These are phyloP conservation scores for Aspergillus affinis DNA, from an alignment of 495 filamentous ascomycete species.

Conservation along the genomic window DNA sequence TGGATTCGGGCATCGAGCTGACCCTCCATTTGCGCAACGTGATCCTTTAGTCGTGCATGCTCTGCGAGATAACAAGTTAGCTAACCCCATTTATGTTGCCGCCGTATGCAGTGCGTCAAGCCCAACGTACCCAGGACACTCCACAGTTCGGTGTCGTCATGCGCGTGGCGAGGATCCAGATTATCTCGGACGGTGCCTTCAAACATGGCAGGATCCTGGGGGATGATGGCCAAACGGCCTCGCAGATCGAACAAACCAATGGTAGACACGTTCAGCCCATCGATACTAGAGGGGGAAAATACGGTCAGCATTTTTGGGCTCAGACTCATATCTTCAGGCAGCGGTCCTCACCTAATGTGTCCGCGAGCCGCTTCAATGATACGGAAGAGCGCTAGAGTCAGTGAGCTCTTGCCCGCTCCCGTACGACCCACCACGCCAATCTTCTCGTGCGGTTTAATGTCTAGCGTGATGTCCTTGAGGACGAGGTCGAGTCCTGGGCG, in stretches of 20 bases:
- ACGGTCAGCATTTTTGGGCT: conserved; percentile 1
- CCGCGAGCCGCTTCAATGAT: conserved; percentile 87
- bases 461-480: conserved; percentile 85
- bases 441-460: conserved; percentile 95
- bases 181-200: conserved; percentile 96
- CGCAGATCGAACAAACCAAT: conserved; percentile 90
- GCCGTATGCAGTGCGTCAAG: conserved; percentile 12
- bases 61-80: conserved; percentile 52
- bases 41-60: conserved; percentile 89
- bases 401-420: conserved; percentile 92
- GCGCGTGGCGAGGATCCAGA: conserved; percentile 89
- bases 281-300: conserved; percentile 57
- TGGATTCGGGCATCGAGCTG: conserved; percentile 86
- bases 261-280: conserved; percentile 80
- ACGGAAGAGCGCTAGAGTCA: conserved; percentile 91
- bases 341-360: conserved; percentile 57
- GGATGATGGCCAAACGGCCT: conserved; percentile 92
- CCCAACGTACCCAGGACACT: conserved; percentile 78
- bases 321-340: conserved; percentile 7
- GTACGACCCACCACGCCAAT: conserved; percentile 97
- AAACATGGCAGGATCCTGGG: conserved; percentile 96
- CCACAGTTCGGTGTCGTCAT: conserved; percentile 98
- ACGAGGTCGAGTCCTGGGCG: conserved; percentile 85
- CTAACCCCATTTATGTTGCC: conserved; percentile 2
- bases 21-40: conserved; percentile 84